A percentile compares a stretch with the other conserved stretches of the same genome.
Conservation (phyloP, 805 yeast species). For the Lipomyces yamadae region DNA sequence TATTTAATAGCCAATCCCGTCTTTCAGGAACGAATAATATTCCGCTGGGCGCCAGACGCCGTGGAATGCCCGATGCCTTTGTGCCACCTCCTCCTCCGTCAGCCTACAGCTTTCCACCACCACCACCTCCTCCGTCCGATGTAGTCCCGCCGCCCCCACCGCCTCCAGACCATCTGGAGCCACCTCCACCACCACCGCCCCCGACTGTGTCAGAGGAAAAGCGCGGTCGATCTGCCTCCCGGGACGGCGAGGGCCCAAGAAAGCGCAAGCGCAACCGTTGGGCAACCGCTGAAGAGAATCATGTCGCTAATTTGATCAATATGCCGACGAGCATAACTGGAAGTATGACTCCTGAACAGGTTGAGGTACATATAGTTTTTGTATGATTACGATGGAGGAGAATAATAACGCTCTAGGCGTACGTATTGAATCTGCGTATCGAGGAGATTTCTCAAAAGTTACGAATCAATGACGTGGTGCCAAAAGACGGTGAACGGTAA, state of each 20-base stretch:
- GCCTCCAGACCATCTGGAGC: slow-evolving; percentile 7
- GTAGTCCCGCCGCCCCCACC: slow-evolving; percentile 32
- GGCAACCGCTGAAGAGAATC: slow-evolving; percentile 44
- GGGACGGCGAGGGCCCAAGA: slow-evolving; percentile 14
- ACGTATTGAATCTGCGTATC: slow-evolving; percentile 64
- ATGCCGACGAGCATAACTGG: slow-evolving; percentile 55
- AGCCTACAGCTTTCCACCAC: slow-evolving; percentile 22
- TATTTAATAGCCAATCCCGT: not conserved
- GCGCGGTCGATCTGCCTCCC: slow-evolving; percentile 22
- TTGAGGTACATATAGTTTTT: slow-evolving; percentile 53
- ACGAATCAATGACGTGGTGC: slow-evolving; percentile 54
- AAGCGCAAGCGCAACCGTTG: slow-evolving; percentile 41
- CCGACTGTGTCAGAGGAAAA: slow-evolving; percentile 16
- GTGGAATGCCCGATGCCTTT: slow-evolving; percentile 31
- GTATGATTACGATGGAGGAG: too few relatives aligned
- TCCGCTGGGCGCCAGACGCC: slow-evolving; percentile 35
- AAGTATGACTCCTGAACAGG: slow-evolving; percentile 72
- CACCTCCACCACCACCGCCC: slow-evolving; percentile 34
- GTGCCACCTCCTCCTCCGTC: slow-evolving; percentile 22
- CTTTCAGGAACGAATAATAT: slow-evolving; percentile 35
- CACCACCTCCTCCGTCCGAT: slow-evolving; percentile 16
- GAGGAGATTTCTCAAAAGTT: slow-evolving; percentile 76
- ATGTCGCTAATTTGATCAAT: slow-evolving; percentile 39
- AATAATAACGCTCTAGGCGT: slow-evolving; percentile 51
- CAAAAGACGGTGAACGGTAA: slow-evolving; percentile 53